A percentile compares a stretch with the other conserved stretches of the same genome.
phyloP scores from a whole-genome alignment of 73 alveolate species.

The Paraurostyla sp. region DNA sequence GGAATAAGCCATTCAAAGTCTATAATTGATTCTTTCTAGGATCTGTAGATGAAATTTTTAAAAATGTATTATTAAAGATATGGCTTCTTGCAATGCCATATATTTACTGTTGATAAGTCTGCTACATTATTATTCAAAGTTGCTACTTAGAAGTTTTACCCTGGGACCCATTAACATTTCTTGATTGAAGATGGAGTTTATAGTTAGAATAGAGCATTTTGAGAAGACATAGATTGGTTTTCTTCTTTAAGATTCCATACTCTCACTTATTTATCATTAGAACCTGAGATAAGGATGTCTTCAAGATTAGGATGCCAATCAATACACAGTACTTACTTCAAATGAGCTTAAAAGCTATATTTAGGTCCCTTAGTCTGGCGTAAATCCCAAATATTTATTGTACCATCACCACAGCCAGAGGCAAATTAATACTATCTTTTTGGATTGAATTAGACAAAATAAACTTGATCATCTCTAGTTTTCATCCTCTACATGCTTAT shows the following conservation, averaged over 20 bases:
- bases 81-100: slow-evolving; percentile 57
- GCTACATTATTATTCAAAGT: slow-evolving; percentile 11
- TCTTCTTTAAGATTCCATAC: slow-evolving; percentile 55
- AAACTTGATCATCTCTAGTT: slow-evolving; percentile 54
- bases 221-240: neutral
- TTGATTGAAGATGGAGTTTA: slow-evolving; percentile 32
- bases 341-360: slow-evolving; percentile 17
- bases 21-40: slow-evolving; percentile 31
- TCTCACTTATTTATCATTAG: slow-evolving; percentile 28
- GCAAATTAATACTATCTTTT: slow-evolving; percentile 53
- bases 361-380: slow-evolving; percentile 6
- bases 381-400: slow-evolving; percentile 60
- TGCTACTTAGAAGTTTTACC: neutral
- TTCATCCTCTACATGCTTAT: slow-evolving; percentile 50
- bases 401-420: slow-evolving; percentile 48
- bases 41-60: neutral
- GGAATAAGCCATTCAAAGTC: slow-evolving; percentile 62
- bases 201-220: slow-evolving; percentile 20
- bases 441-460: slow-evolving; percentile 49
- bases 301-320: slow-evolving; percentile 62
- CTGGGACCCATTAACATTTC: slow-evolving; percentile 45
- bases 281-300: slow-evolving; percentile 44
- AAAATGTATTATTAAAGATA: slow-evolving; percentile 15
- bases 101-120: slow-evolving; percentile 16
- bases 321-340: slow-evolving; percentile 8